Percentiles rank a stretch among this genome's conserved stretches.
Evolutionary conservation across 768 basidiomycete genomes (phyloP).

Genomic region (Boletus tylopilopsis): DNA sequence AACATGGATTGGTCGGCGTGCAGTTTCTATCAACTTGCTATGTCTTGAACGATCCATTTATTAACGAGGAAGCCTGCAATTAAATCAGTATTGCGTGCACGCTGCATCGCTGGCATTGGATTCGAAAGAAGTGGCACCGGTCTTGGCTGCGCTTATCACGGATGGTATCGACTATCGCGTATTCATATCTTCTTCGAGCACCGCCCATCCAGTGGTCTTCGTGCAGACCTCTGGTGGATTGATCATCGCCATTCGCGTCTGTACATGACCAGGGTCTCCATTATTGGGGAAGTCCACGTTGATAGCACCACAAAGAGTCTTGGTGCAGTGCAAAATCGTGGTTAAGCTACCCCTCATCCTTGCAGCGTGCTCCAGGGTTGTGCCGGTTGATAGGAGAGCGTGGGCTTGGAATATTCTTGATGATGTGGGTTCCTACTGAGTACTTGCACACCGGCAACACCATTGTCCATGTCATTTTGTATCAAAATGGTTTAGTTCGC

Average conservation of each 20-base stretch:
- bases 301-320: background rate
- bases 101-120: slow-evolving; percentile 10
- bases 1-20: background rate
- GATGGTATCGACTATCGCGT: background rate
- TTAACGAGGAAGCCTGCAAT: slow-evolving; percentile 6
- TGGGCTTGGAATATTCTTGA: too few species aligned
- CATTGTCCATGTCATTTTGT: too few species aligned
- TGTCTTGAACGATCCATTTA: slow-evolving; percentile 6
- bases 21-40: slow-evolving; percentile 1
- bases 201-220: slow-evolving; percentile 7
- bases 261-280: background rate
- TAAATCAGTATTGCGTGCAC: slow-evolving; percentile 12
- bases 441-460: too few species aligned
- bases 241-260: background rate
- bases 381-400: slow-evolving; percentile 6
- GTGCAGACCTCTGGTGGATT: background rate
- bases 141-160: slow-evolving; percentile 11
- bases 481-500: background rate
- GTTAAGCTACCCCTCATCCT: slow-evolving; percentile 1
- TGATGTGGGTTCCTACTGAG: background rate
- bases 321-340: slow-evolving; percentile 4
- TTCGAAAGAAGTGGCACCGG: slow-evolving; percentile 21
- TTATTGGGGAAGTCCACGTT: background rate
- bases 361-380: slow-evolving; percentile 8
- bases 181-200: slow-evolving; percentile 17